Evolutionary conservation across 2,329 filamentous ascomycete genomes (phyloP), one percentile per base, ranked within the genome.

Genomic region (Aspergillus sojae): DNA sequence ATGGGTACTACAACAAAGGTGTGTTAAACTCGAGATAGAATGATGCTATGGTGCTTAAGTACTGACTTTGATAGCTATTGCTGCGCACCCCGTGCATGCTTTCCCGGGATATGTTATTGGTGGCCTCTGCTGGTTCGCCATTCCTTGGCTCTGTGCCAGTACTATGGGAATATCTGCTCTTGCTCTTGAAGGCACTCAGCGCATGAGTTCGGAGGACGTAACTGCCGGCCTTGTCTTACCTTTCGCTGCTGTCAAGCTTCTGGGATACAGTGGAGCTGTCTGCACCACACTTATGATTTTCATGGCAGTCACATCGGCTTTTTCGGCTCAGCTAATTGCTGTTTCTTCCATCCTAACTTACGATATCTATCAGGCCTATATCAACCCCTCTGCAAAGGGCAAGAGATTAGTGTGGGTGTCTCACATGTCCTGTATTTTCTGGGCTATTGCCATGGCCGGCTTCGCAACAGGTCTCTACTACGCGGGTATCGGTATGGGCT

Each of bases 311-410:
- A 96, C 93, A 0, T 92, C 88, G 1, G 91, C 93, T 0, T 91
- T 91, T 67, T 94, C 90, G 1, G 90, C 92, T 0, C 91, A 96
- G 75, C 81, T 96, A 6, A 94, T 97, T 62, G 92, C 93, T 2
- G 92, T 96, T 1, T 94, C 91, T 1, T 93, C 91, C 10, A 96
- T 96, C 77, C 89, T 89, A 78, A 96, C 93, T 0, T 96, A 95
- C 75, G 93, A 96, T 73, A 85, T 95, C 68, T 96, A 95, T 79
- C 89, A 93, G 65, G 93, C 91, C 1, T 96, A 96, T 75, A 85
- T 96, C 80, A 90, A 95, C 67, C 93, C 93, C 0, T 74, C 80
- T 0, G 93, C 93, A 7, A 89, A 86, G 58, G 93, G 93, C 21
- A 89, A 86, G 72, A 86, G 86, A 39, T 86, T 97, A 5, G 94